phyloP scores from a whole-genome alignment of 2,329 filamentous ascomycete species.

The Fusarium euwallaceae region DNA sequence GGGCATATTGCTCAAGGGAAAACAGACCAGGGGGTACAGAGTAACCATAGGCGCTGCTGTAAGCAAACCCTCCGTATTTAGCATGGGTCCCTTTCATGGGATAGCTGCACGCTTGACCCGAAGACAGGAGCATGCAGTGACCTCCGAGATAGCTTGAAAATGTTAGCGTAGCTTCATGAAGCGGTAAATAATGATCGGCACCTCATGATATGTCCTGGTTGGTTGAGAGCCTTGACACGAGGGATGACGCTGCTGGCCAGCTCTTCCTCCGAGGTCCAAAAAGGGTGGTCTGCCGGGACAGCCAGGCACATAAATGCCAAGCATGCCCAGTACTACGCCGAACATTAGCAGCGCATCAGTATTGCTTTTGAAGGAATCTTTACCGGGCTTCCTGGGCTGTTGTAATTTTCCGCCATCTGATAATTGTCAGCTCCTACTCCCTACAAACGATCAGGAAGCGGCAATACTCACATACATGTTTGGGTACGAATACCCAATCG shows the following conservation, averaged over 20 bases:
- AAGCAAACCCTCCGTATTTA: constrained; percentile 85
- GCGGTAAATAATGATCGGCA: constrained; percentile 35
- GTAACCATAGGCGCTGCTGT: constrained; percentile 81
- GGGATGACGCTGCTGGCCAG: constrained; percentile 68
- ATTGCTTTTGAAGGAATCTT: constrained; percentile 30
- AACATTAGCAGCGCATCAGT: constrained; percentile 34
- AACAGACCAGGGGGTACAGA: constrained; percentile 82
- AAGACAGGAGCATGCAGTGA: constrained; percentile 81
- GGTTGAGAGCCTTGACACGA: constrained; percentile 70
- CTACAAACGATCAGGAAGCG: background rate
- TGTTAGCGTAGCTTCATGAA: constrained; percentile 8
- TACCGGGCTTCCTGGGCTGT: constrained; percentile 77
- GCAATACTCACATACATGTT: constrained; percentile 74
- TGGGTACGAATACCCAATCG: constrained; percentile 81
- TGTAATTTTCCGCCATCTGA: constrained; percentile 84
- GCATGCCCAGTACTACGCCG: constrained; percentile 79
- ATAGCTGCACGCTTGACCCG: constrained; percentile 85
- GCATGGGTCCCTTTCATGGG: constrained; percentile 85
- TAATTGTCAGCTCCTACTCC: constrained; percentile 30
- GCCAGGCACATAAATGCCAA: constrained; percentile 81
- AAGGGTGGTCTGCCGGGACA: constrained; percentile 76
- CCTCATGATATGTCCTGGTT: constrained; percentile 80
- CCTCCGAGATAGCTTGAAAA: constrained; percentile 72
- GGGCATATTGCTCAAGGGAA: constrained; percentile 80
- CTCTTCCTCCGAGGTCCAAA: constrained; percentile 80